Percentiles rank a stretch among this genome's conserved stretches.
phyloP scores from a whole-genome alignment of 2,329 filamentous ascomycete genomes.

The Ascochyta clinopodiicola region DNA sequence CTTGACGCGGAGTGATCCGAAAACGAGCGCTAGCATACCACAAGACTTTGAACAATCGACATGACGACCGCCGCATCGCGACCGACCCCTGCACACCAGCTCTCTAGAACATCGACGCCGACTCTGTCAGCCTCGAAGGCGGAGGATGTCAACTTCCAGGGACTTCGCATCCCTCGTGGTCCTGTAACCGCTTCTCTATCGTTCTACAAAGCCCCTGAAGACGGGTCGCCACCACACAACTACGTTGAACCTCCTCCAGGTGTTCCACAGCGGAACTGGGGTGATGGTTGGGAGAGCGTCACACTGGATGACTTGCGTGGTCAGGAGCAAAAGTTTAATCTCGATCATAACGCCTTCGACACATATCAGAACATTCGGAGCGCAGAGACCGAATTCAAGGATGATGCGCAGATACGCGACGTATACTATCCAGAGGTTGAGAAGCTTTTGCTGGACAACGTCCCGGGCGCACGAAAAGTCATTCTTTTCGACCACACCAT shows the following conservation, averaged over 20 bases:
- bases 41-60: slow-evolving; percentile 26
- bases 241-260: slow-evolving; percentile 71
- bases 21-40: not conserved
- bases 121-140: slow-evolving; percentile 29
- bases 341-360: slow-evolving; percentile 79
- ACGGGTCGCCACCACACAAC: slow-evolving; percentile 38
- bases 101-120: slow-evolving; percentile 33
- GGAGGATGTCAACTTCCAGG: slow-evolving; percentile 42
- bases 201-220: slow-evolving; percentile 39
- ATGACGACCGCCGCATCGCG: slow-evolving; percentile 53
- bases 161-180: slow-evolving; percentile 38
- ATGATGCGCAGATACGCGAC: slow-evolving; percentile 71
- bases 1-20: slow-evolving; percentile 4
- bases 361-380: slow-evolving; percentile 65
- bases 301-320: slow-evolving; percentile 76
- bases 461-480: slow-evolving; percentile 71
- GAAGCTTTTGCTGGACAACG: slow-evolving; percentile 68
- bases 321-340: slow-evolving; percentile 67
- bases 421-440: slow-evolving; percentile 89
- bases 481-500: slow-evolving; percentile 89
- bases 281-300: slow-evolving; percentile 57
- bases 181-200: slow-evolving; percentile 34
- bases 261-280: slow-evolving; percentile 70
- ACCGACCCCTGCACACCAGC: slow-evolving; percentile 53
- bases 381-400: slow-evolving; percentile 65